Evolutionary conservation across 1,139 yeast genomes (phyloP), one percentile per base, ranked within the genome.

Genomic region (Meyerozyma sp.): DNA sequence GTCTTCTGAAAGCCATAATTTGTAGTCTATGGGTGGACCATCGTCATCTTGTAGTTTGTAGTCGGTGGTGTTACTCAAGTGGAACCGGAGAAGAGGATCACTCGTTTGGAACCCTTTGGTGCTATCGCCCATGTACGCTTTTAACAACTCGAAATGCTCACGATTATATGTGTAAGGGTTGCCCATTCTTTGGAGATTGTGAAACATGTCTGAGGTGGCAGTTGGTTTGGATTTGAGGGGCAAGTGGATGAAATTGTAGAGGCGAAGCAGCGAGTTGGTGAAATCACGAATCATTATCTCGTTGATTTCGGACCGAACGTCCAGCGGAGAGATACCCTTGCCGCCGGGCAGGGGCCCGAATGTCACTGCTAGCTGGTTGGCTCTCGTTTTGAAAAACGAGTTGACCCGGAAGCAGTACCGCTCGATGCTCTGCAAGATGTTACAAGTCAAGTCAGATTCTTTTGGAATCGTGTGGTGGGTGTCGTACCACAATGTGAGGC

Each of bases 401-500:
- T 20, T n/a, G 16, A 30, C 36, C 10, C 41, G 36, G 29, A 21
- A 18, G 23, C 41, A 39, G 36, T 39, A 39, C 8, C 20, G 4
- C 11, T 32, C 28, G 5, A 39, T 32, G 5, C 32, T 20, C 11
- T 39, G 18, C 18, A 39, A 16, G 3, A 20, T 11, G 29, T 21
- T 32, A 29, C 25, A 16, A 16, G 34, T 18, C 35, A 39, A 28
- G 40, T 39, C 35, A 3, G 8, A 9, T 16, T 39, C 32, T 9
- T 39, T 26, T 36, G 32, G 23, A n/a, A 28, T 28, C 8, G 26
- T 13, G 21, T 27, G 18, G 5, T 39, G 32, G 29, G 32, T 39
- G 28, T 45, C 44, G 38, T 43, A 41, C 46, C 54, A 56, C 8
- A 61, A 43, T 2, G 52, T 37, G 6, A 59, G 39, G 13, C 57